Base-by-base conservation (phyloP, 805 yeast species). In the Wickerhamiella brachini region DNA sequence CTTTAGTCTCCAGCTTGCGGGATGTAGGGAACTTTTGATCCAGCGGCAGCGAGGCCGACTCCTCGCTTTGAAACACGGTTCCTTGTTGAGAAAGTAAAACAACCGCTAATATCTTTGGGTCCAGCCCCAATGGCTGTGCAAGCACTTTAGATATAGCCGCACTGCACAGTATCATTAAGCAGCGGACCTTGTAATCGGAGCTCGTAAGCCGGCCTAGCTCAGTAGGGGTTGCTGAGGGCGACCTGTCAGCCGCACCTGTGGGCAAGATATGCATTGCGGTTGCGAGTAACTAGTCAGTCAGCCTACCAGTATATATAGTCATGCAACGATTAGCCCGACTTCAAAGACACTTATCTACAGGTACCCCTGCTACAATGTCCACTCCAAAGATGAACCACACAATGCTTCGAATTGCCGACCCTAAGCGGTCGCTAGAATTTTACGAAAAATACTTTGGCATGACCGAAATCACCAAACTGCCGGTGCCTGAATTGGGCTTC, bases 401-500 rank as follows among this genome's bases (percentile, higher is more conserved):
- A 15, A 61, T 88, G 69, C 68, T 90, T 50, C 80, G 96, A 56
- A 79, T 90, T 59, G 81, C 86, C 61, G 87, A 90, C 63, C 90
- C 96, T 34, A 73, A 77, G 61, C 75, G 70, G 18, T 78, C 94
- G 15, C 68, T 85, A 43, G 75, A 76, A 5, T 90, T 85, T 71
- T 90, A 93, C 68, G 72, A 74, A 55, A 74, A 79, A 53, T 72
- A 80, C 57, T 83, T 90, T 62, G 93, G 93, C 38, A 75, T 93
- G 79, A 74, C 74, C 56, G 69, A 80, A 42, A 59, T 87, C 53
- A 70, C 68, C 22, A 71, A 72, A 51, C 65, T 77, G 58, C 75
- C 76, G 46, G 68, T 78, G 53, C 75, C 80, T 9, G 78, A 74
- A 39, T 66, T 71, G 59, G 76, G 78, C 54, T 83, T 80, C 65